Base-by-base conservation (phyloP, 305 asterid species). In the Lippia alba region DNA sequence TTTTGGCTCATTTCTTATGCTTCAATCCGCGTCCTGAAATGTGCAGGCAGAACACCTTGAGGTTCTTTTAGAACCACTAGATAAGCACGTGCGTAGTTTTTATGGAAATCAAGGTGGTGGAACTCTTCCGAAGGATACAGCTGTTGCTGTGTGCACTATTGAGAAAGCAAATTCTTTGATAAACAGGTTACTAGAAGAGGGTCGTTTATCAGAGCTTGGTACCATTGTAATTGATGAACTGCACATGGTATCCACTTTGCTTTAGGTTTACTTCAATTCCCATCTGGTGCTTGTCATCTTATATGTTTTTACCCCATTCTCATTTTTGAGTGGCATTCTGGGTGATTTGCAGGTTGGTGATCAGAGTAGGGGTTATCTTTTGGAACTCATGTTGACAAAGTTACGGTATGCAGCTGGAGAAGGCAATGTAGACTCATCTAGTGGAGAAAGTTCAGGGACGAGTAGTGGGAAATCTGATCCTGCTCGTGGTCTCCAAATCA, bases 31-130 rank as follows among this genome's bases (percentile, higher is more conserved):
- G 72, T 54, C 20, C 20, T 50, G 67, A 63, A 64, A 76, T 44
- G 69, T 81, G 81, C 76, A 92, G 98, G 90, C 96, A 45, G 99
- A 95, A 79, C 99, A 95, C 80, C 96, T 95, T 67, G 99, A 95
- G 80, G 87, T 70, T 77, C 89, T 95, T 70, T 74, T 95, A 77
- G 96, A 95, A 76, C 96, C 99, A 71, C 87, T 90, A 8, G 80
- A 83, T 78, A 91, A 87, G 83, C 96, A 83, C 72, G 99, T 95
- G 15, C 91, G 97, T 65, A 92, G 99, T 84, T 92, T 86, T 83
- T 95, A 90, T 75, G 99, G 99, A 70, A 95, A 84, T 83, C 99
- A 95, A 86, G 98, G 99, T 66, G 97, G 98, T 61, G 89, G 96
- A 67, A 80, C 90, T 71, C 91, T 95, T 89, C 96, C 97, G 32